Evolutionary conservation across 176 grass and related monocot species (phyloP).

Genomic region (Guadua angustifolia): DNA sequence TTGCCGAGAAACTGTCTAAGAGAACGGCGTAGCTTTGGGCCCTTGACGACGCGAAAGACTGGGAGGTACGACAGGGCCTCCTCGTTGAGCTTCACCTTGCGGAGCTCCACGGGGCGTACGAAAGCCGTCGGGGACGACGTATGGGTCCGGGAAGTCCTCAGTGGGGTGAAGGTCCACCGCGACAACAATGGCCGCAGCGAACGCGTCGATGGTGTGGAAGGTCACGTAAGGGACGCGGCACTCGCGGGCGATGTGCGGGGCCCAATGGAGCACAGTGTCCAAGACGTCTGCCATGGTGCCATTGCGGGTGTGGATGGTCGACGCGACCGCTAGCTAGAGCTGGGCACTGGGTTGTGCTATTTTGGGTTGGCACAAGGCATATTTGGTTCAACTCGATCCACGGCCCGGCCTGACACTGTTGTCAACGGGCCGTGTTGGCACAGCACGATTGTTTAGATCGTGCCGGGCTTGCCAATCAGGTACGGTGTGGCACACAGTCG

Average conservation of each 20-base stretch:
- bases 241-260: constrained; percentile 40
- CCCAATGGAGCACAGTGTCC: constrained; percentile 52
- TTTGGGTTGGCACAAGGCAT: too few relatives aligned
- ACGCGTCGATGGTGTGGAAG: constrained; percentile 59
- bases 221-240: constrained; percentile 51
- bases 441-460: too few relatives aligned
- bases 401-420: too few relatives aligned
- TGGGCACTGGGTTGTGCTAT: too few relatives aligned
- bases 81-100: constrained; percentile 27
- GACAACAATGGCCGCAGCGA: constrained; percentile 46
- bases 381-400: too few relatives aligned
- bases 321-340: too few relatives aligned
- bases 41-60: constrained; percentile 50
- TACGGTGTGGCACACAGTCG: too few relatives aligned
- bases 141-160: neutral
- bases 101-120: neutral
- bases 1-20: constrained; percentile 50
- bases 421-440: too few relatives aligned
- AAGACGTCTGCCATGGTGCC: constrained; percentile 33
- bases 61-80: constrained; percentile 42
- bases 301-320: neutral
- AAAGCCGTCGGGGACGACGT: constrained; percentile 17
- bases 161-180: constrained; percentile 18
- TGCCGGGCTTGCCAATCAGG: too few relatives aligned
- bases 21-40: constrained; percentile 42